These are phyloP conservation scores for Ustulina deusta DNA, from an alignment of 2,329 filamentous ascomycete genomes.

Conservation along the genomic window DNA sequence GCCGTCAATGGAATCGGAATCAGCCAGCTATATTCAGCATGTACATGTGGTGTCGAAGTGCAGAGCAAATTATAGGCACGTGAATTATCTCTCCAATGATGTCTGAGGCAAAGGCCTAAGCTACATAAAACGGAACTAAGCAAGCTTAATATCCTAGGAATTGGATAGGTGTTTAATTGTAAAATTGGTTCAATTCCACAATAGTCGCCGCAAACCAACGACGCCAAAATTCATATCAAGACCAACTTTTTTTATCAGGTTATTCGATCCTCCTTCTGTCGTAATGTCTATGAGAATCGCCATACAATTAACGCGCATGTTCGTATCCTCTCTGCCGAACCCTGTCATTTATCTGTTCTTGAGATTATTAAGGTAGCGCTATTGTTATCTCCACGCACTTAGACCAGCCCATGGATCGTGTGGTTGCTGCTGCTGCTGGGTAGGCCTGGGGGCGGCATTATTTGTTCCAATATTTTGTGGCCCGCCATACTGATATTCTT, in stretches of 20 bases:
- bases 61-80: neutral
- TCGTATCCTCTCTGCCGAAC: neutral
- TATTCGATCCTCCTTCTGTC: conserved; percentile 20
- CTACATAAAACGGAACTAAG: neutral
- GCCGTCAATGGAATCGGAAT: neutral
- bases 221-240: conserved; percentile 15
- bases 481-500: conserved; percentile 48
- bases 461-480: conserved; percentile 36
- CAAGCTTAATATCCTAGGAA: too few relatives aligned
- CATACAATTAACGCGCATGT: conserved; percentile 19
- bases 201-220: neutral
- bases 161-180: conserved; percentile 12
- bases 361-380: neutral
- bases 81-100: neutral
- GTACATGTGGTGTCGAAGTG: neutral
- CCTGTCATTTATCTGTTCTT: neutral
- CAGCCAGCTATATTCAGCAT: neutral
- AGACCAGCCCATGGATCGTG: conserved; percentile 66
- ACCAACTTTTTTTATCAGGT: conserved; percentile 12
- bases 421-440: conserved; percentile 52
- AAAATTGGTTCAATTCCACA: conserved; percentile 3
- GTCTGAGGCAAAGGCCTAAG: neutral
- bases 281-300: conserved; percentile 15
- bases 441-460: conserved; percentile 48
- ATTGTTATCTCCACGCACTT: conserved; percentile 63